Evolutionary conservation across 2,329 filamentous ascomycete species (phyloP), one percentile per base, ranked within the genome.

Genomic region (Nigrograna mackinnonii): DNA sequence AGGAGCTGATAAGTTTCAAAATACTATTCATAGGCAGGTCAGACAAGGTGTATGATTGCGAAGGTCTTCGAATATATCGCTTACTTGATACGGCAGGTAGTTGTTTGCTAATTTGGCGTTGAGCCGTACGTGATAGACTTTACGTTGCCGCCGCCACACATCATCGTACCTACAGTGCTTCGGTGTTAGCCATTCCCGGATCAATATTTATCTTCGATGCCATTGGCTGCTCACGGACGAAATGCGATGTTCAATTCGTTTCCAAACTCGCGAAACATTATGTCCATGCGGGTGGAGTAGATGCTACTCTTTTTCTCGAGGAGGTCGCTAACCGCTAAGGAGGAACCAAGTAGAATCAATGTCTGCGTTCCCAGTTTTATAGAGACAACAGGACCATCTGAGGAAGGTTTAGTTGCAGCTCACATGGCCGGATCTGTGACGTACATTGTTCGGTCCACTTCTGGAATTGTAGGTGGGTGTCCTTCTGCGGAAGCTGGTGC

Each of bases 271-370:
- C n/a, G n/a, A n/a, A n/a, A n/a, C n/a, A n/a, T n/a, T n/a, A n/a
- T n/a, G n/a, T n/a, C n/a, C n/a, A n/a, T n/a, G n/a, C 78, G 67
- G 12, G 72, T 70, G 0, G 75, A 79, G 56, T 80, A 82, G 11
- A 77, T 77, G 12, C 47, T 58, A 33, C 75, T 74, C 24, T 72
- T 60, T 46, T 74, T 74, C 41, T 80, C 78, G 2, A 81, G 44
- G 6, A 81, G 51, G 6, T 80, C 77, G 36, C 76, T 79, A 26
- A 79, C 68, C 0, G 66, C 70, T 35, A 65, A 39, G 17, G 72
- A 69, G 1, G 65, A 71, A 0, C 68, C 73, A 0, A 81, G 53
- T 0, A 80, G 71, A 9, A 80, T 66, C 49, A 78, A 56, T 4
- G 66, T 62, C 22, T 71, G 68, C 1, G 71, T 72, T 2, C 78